These are phyloP conservation scores for Gossypium sturtianum DNA, from an alignment of 345 rosid genomes.

Conservation along the genomic window DNA sequence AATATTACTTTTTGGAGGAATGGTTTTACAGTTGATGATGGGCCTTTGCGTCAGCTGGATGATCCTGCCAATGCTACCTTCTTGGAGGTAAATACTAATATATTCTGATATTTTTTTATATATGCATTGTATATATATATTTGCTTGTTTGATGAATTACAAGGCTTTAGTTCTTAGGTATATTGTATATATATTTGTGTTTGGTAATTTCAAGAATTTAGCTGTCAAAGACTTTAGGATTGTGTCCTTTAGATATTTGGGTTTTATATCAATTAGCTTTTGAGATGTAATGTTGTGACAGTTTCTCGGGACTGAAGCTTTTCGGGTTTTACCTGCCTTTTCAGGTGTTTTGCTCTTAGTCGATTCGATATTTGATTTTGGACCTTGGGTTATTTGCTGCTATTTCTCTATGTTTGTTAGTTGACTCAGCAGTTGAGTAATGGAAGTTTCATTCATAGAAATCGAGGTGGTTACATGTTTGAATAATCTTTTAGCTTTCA, in stretches of 20 bases:
- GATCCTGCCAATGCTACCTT: constrained; percentile 79
- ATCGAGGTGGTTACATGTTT: neutral
- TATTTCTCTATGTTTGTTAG: neutral
- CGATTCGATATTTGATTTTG: neutral
- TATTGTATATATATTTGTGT: neutral
- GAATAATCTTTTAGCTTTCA: neutral
- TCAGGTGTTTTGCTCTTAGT: neutral
- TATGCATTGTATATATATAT: too few relatives aligned
- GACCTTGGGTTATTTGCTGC: neutral
- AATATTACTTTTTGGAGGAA: constrained; percentile 79
- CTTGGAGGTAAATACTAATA: constrained; percentile 53
- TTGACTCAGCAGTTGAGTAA: neutral
- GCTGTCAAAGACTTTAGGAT: neutral
- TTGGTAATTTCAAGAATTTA: neutral
- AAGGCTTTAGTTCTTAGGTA: neutral
- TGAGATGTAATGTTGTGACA: neutral
- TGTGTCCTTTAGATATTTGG: neutral
- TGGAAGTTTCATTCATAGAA: neutral
- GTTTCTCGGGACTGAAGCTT: neutral
- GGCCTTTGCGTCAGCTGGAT: constrained; percentile 63
- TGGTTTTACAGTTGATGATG: constrained; percentile 90
- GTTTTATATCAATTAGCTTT: neutral
- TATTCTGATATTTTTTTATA: neutral
- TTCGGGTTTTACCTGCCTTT: neutral
- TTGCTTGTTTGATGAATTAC: neutral